These are phyloP conservation scores for Microdochium bolleyi DNA, from an alignment of 2,329 filamentous ascomycete genomes.

Conservation along the genomic window DNA sequence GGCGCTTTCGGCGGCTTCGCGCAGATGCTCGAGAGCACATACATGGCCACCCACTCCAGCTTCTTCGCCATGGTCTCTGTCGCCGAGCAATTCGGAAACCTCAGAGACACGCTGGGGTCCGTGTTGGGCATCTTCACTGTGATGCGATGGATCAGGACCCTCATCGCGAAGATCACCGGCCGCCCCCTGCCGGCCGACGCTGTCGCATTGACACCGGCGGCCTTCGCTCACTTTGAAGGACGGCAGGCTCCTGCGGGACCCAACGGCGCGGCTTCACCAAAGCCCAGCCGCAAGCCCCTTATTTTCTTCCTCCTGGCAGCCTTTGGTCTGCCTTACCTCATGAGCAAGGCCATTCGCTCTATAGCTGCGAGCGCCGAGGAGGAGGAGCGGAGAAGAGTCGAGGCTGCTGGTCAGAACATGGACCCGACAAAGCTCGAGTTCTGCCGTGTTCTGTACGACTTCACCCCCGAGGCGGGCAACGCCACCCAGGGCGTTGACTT, in stretches of 20 bases:
- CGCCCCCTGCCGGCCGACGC: slow-evolving; percentile 84
- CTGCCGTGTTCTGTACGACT: slow-evolving; percentile 91
- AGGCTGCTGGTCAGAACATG: slow-evolving; percentile 48
- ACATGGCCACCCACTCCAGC: slow-evolving; percentile 98
- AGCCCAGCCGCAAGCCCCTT: slow-evolving; percentile 88
- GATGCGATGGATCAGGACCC: slow-evolving; percentile 87
- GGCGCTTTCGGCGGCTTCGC: slow-evolving; percentile 95
- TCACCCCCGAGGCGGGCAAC: slow-evolving; percentile 65
- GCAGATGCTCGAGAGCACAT: slow-evolving; percentile 98
- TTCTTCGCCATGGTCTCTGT: slow-evolving; percentile 99
- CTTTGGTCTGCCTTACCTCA: slow-evolving; percentile 91
- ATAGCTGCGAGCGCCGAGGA: slow-evolving; percentile 81
- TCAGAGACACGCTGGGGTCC: slow-evolving; percentile 88
- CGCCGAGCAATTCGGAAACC: slow-evolving; percentile 90
- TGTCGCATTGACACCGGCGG: slow-evolving; percentile 77
- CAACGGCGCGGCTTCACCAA: slow-evolving; percentile 59
- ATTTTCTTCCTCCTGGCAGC: slow-evolving; percentile 92
- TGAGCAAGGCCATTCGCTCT: slow-evolving; percentile 89
- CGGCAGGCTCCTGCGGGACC: slow-evolving; percentile 39
- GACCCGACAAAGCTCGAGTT: slow-evolving; percentile 93
- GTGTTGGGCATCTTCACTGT: slow-evolving; percentile 92
- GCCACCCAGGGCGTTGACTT: slow-evolving; percentile 70
- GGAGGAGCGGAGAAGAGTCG: slow-evolving; percentile 58
- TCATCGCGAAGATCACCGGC: slow-evolving; percentile 87
- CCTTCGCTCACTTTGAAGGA: slow-evolving; percentile 84